Conservation (phyloP, 441 rosid species). For the Lepidium campestre region DNA sequence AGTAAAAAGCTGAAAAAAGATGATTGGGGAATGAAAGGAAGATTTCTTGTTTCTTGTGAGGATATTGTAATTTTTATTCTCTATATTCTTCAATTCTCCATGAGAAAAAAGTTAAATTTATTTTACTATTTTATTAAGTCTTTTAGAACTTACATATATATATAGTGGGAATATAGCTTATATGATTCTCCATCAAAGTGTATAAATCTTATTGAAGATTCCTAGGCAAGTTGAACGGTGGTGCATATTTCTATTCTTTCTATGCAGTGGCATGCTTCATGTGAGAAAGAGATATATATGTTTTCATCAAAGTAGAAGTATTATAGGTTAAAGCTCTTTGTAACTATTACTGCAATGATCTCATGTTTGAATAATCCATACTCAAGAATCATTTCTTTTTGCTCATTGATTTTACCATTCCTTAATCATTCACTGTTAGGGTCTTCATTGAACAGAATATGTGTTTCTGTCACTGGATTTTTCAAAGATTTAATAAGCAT, state of each 20-base stretch:
- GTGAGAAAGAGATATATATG: conserved; percentile 19
- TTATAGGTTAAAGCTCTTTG: conserved; percentile 30
- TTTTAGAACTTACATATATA: conserved; percentile 20
- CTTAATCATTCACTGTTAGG: conserved; percentile 12
- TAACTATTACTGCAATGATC: conserved; percentile 32
- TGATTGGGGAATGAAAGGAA: conserved; percentile 80
- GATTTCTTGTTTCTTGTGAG: conserved; percentile 56
- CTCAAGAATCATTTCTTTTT: conserved; percentile 15
- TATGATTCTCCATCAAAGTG: conserved; percentile 25
- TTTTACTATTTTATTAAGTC: conserved; percentile 6
- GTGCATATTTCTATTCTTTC: conserved; percentile 56
- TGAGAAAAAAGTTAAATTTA: neutral
- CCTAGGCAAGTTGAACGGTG: conserved; percentile 31
- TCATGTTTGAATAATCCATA: conserved; percentile 23
- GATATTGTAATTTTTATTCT: conserved; percentile 14
- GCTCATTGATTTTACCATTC: conserved; percentile 2
- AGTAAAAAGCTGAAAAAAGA: conserved; percentile 41
- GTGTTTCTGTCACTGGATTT: conserved; percentile 16
- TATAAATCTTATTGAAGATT: conserved; percentile 28
- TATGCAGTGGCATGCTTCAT: conserved; percentile 60
- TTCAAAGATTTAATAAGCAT: conserved; percentile 13
- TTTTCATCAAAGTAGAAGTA: conserved; percentile 29
- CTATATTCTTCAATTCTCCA: conserved; percentile 1
- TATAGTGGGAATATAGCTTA: conserved; percentile 27
- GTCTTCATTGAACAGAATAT: neutral